Conservation (phyloP, 805 yeast species). For the Zygoascus tannicola region DNA sequence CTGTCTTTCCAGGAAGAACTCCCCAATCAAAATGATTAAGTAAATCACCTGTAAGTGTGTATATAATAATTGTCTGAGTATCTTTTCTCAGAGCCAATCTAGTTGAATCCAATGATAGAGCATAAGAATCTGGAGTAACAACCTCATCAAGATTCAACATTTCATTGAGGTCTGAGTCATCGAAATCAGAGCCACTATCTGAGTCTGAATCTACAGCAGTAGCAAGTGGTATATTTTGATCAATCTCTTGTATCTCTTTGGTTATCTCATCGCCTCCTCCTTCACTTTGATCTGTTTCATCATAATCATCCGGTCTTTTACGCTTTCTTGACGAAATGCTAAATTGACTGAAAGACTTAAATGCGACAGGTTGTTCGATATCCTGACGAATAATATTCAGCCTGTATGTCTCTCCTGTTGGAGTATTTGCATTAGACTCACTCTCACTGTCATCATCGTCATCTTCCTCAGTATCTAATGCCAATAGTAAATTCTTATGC, state of each 20-base stretch:
- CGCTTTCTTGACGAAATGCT: background rate
- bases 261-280: slow-evolving; percentile 1
- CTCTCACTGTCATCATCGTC: background rate
- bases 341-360: background rate
- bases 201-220: background rate
- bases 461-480: background rate
- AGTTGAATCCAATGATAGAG: background rate
- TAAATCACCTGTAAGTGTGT: background rate
- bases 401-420: background rate
- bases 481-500: background rate
- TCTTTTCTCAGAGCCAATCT: background rate
- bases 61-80: background rate
- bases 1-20: background rate
- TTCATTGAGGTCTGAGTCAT: background rate
- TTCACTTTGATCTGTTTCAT: background rate
- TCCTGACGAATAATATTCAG: background rate
- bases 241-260: slow-evolving; percentile 7
- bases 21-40: background rate
- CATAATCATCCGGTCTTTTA: background rate
- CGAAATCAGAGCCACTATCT: background rate
- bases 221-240: slow-evolving; percentile 6
- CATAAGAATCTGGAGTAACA: background rate
- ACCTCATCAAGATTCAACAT: background rate
- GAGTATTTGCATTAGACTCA: background rate
- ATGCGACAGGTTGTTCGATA: background rate